Conservation (phyloP, 2,329 filamentous ascomycete species). For the Ascochyta koolunga region DNA sequence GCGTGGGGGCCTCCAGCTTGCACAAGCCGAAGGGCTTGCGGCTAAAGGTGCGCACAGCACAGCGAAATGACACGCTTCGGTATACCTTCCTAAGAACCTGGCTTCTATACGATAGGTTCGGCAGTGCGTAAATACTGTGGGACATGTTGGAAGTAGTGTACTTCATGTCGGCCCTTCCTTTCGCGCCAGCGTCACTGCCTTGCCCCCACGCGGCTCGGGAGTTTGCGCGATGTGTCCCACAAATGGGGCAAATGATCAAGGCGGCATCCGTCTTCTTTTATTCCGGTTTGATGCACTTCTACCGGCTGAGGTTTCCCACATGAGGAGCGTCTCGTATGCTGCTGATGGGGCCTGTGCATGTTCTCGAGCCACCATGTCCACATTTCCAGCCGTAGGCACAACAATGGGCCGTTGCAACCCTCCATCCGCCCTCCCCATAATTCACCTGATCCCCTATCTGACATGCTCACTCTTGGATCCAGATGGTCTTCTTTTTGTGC, state of each 20-base stretch:
- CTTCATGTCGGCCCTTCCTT: constrained; percentile 1
- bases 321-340: neutral
- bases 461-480: neutral
- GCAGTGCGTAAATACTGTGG: constrained; percentile 1
- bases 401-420: constrained; percentile 3
- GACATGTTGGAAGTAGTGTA: constrained; percentile 11
- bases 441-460: neutral
- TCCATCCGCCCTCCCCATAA: constrained; percentile 7
- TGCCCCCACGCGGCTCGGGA: constrained; percentile 11
- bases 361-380: neutral
- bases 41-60: neutral
- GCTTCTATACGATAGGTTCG: neutral
- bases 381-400: constrained; percentile 2
- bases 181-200: neutral
- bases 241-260: constrained; percentile 4
- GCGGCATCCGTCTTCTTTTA: too few relatives aligned
- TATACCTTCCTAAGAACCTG: constrained; percentile 7
- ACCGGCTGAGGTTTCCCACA: neutral
- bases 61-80: constrained; percentile 1
- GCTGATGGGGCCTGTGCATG: neutral
- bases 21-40: constrained; percentile 11
- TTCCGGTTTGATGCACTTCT: neutral
- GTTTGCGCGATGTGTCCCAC: constrained; percentile 7
- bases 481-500: constrained; percentile 1
- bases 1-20: constrained; percentile 14